Evolutionary conservation across 2,329 filamentous ascomycete species (phyloP), one percentile per base, ranked within the genome.

Genomic region (Fusarium chlamydosporum): DNA sequence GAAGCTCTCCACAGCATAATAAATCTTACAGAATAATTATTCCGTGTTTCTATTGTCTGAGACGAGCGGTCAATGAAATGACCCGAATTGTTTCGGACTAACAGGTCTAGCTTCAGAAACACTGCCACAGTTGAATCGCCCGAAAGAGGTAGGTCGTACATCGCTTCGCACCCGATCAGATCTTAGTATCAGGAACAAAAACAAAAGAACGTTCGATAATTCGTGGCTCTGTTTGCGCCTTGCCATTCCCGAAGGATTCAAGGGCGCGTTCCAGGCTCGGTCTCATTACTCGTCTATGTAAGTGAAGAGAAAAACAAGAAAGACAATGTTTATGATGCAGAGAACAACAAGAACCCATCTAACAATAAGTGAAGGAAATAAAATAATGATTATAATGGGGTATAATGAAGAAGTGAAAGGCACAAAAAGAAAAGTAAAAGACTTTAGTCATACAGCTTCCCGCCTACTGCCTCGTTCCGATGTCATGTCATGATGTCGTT

Each of bases 401-500:
- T 69, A 69, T 70, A 69, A 46, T 51, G 16, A 40, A 40, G 47
- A 51, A 51, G 23, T 31, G 34, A 51, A 51, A 51, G 34, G 40
- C 26, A 16, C 23, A 23, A 23, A 34, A 33, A 56, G 50, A 54
- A 61, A 31, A 40, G 41, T 47, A 61, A 31, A 40, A 31, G 35
- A 34, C 29, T 20, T 43, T 43, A 70, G 29, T 69, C 42, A 54
- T 69, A 69, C 67, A 67, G 50, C 38, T 54, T 46, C 55, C 42
- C 61, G 18, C 48, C 41, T 38, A 55, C 52, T 38, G 41, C 31
- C 50, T 56, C 47, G 16, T 50, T n/a, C 23, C 47, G 38, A 55
- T 42, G 23, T 70, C 67, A 56, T 42, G 23, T 70, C 67, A 54
- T 70, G 34, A 69, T 67, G 41, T 69, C 67, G 55, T 69, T 43